Conservation (phyloP, 352 stramenopile species). For the Globisporangium echinulatum region DNA sequence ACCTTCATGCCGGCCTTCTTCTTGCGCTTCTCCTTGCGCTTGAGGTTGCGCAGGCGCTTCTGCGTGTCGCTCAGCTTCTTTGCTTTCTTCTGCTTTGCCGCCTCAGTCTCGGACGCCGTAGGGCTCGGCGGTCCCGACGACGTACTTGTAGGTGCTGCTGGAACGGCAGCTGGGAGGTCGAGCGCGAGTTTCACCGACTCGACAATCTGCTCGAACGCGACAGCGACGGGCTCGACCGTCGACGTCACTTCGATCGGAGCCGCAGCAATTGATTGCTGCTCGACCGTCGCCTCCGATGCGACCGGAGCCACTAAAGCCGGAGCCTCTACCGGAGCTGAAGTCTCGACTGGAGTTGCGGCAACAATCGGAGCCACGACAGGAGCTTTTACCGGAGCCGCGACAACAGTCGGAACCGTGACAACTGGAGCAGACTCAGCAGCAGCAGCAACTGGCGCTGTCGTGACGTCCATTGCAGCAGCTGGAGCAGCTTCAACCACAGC, state of each 20-base stretch:
- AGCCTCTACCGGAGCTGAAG: background rate
- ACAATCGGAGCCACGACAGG: background rate
- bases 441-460: slow-evolving; percentile 1
- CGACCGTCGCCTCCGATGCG: background rate
- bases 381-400: background rate
- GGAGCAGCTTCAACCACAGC: background rate
- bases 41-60: slow-evolving; percentile 62
- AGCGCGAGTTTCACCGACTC: slow-evolving; percentile 14
- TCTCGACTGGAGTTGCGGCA: background rate
- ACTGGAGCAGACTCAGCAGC: background rate
- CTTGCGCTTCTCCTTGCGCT: slow-evolving; percentile 75
- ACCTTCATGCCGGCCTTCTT: slow-evolving; percentile 56
- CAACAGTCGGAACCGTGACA: background rate
- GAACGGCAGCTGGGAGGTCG: background rate
- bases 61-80: slow-evolving; percentile 42
- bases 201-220: slow-evolving; percentile 14
- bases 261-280: no score
- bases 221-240: slow-evolving; percentile 1
- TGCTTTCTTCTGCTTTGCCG: slow-evolving; percentile 14
- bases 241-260: background rate
- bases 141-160: background rate
- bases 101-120: slow-evolving; percentile 5
- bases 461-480: background rate
- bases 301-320: background rate
- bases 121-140: slow-evolving; percentile 4